These are phyloP conservation scores for Strigomonas culicis DNA, from an alignment of 208 protist species.

Conservation along the genomic window DNA sequence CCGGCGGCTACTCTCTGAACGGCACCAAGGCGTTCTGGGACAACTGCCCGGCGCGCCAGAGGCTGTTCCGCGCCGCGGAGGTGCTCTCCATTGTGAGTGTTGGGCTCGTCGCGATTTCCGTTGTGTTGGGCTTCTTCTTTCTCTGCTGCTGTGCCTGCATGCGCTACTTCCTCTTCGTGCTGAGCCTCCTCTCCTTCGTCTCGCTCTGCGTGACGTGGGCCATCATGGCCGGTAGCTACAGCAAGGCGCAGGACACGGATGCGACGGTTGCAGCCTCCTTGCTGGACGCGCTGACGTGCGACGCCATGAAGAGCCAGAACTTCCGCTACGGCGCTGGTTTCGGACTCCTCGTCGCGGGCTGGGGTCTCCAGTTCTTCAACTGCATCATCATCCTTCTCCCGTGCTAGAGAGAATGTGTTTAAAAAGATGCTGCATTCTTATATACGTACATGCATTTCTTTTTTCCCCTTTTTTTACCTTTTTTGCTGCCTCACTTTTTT, in stretches of 20 bases:
- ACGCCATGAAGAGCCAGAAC: not conserved
- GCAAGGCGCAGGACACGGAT: constrained; percentile 5
- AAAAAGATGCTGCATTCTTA: too few relatives aligned
- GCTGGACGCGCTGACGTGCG: not conserved
- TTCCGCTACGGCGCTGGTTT: constrained; percentile 47
- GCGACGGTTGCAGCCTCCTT: not conserved
- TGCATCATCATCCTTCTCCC: constrained; percentile 40
- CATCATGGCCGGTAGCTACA: not conserved
- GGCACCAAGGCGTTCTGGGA: too few relatives aligned
- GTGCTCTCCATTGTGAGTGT: not conserved
- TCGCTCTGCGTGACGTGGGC: not conserved
- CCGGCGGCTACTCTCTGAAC: too few relatives aligned
- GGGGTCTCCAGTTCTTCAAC: constrained; percentile 37
- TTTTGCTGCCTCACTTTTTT: constrained; percentile 1
- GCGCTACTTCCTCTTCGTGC: too few relatives aligned
- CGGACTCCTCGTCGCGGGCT: constrained; percentile 32
- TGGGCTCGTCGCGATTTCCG: not conserved
- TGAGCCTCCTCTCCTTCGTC: too few relatives aligned
- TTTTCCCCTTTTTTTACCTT: not conserved
- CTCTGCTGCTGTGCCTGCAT: not conserved
- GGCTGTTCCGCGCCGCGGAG: too few relatives aligned
- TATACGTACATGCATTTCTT: too few relatives aligned
- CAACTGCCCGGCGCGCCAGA: too few relatives aligned
- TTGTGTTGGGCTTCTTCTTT: not conserved
- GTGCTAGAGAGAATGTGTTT: too few relatives aligned